Base-by-base conservation (phyloP, 768 basidiomycete genomes). In the Leccinellum rugosiceps region DNA sequence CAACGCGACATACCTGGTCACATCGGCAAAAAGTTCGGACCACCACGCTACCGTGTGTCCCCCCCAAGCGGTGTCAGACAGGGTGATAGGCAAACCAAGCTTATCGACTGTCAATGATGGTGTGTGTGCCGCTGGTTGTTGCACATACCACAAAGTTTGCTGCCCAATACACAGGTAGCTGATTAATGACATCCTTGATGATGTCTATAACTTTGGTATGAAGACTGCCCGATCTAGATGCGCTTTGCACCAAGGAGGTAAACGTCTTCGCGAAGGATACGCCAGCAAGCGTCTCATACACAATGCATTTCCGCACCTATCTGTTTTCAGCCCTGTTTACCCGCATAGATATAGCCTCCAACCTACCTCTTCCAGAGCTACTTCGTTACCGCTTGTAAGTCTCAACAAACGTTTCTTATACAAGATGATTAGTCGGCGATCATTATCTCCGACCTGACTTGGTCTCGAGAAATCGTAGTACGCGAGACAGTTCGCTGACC, bases 401-500 rank as follows among this genome's bases (percentile, higher is more conserved):
- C 23, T 64, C 9, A 31, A 46, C 14, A 71, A 46, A 10, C 66
- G 69, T 25, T 48, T 52, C 17, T 2, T 52, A 43, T 68, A 72
- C 25, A 58, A 28, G 5, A 4, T 35, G 6, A 53, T 21, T 8
- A 35, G 13, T 15, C 52, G 55, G 30, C 9, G 38, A 21, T 44
- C 34, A 1, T 38, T 21, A 32, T 50, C 44, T 51, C 10, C 50
- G 30, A 41, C 23, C 19, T 41, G 38, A 26, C 21, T 31, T 1
- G 89, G 88, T 21, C 83, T 75, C n/a, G 68, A 71, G 82, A 88
- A 88, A 13, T 68, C 72, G 63, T 92, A 92, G 60, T 83, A 76
- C 3, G 70, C 59, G 43, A 73, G 75, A 8, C 74, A 53, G 10
- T 66, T 62, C 6, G 53, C 63, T 52, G 56, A 68, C 50, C 68